Percentiles rank a stretch among this genome's conserved stretches.
Evolutionary conservation across 2,329 filamentous ascomycete species (phyloP).

Genomic region (Aspergillus transmontanensis): DNA sequence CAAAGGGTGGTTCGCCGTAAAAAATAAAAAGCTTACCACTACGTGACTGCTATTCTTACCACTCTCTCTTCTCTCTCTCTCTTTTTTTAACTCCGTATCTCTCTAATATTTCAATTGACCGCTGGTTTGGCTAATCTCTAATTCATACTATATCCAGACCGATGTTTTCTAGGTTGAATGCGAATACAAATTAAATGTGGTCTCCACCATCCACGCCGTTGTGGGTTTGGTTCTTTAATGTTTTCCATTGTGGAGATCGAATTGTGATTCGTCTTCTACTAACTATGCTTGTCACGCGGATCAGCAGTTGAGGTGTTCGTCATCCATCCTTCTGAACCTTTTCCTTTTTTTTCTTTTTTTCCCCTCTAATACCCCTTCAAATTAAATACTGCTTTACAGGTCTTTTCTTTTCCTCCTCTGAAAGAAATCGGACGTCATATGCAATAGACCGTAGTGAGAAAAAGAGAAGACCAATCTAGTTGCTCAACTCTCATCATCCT

Average conservation of each 20-base stretch:
- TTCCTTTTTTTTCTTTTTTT: background rate
- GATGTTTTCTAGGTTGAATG: background rate
- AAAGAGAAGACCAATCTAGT: background rate
- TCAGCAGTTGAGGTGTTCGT: background rate
- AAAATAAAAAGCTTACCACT: background rate
- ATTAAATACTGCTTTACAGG: too few relatives aligned
- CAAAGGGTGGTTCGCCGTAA: background rate
- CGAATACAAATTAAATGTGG: background rate
- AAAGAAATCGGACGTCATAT: background rate
- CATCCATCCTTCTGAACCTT: background rate
- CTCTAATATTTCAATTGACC: background rate
- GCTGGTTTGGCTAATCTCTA: background rate
- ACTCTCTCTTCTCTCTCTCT: background rate
- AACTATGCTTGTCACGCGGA: background rate
- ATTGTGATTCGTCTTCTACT: constrained; percentile 1
- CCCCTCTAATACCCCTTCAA: too few relatives aligned
- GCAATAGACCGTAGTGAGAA: background rate
- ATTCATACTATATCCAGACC: background rate
- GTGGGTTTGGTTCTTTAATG: background rate
- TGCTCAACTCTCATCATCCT: constrained; percentile 51
- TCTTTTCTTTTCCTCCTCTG: background rate
- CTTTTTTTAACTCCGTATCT: background rate
- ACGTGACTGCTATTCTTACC: background rate
- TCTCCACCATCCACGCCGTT: background rate
- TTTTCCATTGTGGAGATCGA: background rate